Evolutionary conservation across 768 basidiomycete species (phyloP).

Genomic region (Kwoniella europaea): DNA sequence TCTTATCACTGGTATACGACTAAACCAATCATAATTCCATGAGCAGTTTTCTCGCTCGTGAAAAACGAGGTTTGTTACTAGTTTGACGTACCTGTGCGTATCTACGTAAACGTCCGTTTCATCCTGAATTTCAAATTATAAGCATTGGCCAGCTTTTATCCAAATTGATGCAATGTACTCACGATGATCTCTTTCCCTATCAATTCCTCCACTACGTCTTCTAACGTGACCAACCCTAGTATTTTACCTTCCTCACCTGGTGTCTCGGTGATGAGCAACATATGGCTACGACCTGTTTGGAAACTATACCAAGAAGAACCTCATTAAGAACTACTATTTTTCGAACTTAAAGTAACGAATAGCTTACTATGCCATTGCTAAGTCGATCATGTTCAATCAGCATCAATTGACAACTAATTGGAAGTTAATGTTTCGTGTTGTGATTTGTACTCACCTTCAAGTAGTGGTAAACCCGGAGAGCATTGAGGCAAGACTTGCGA

Average conservation of each 20-base stretch:
- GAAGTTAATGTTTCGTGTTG: neutral
- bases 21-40: constrained; percentile 5
- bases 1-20: constrained; percentile 49
- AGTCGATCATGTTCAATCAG: neutral
- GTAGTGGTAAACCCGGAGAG: constrained; percentile 44
- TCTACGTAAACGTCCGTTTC: constrained; percentile 53
- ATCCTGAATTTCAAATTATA: constrained; percentile 25
- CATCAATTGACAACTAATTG: neutral
- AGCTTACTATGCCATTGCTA: constrained; percentile 48
- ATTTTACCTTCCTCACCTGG: constrained; percentile 41
- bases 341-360: neutral
- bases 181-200: constrained; percentile 53
- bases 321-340: neutral
- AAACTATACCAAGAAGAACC: constrained; percentile 33
- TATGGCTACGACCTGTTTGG: constrained; percentile 52
- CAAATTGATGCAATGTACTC: neutral
- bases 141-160: no score
- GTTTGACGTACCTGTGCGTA: constrained; percentile 39
- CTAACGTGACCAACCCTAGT: constrained; percentile 51
- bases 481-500: constrained; percentile 46
- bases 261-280: constrained; percentile 41
- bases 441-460: constrained; percentile 38
- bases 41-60: no score
- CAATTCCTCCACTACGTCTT: constrained; percentile 55
- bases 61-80: neutral